Percentiles rank a stretch among this genome's conserved stretches.
Conservation (phyloP, 2,329 filamentous ascomycete genomes). For the Calonectria pseudoturangicola region DNA sequence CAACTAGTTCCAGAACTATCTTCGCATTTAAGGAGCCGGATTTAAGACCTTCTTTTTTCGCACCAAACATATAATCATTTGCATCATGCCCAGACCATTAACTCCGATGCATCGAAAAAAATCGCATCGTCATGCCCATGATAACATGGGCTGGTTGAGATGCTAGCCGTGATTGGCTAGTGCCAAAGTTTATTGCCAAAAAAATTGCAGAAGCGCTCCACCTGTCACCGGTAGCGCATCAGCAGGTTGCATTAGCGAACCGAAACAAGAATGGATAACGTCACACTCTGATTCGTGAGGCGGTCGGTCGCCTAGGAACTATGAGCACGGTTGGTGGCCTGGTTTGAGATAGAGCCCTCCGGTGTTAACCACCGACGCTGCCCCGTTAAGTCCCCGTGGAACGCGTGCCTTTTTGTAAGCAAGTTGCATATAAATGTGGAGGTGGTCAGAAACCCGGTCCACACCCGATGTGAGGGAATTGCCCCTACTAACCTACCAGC, state of each 20-base stretch:
- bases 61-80: background rate
- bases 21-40: conserved; percentile 17
- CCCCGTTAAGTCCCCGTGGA: background rate
- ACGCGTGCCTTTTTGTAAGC: conserved; percentile 24
- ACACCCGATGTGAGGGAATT: background rate
- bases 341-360: background rate
- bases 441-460: background rate
- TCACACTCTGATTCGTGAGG: conserved; percentile 11
- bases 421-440: conserved; percentile 35
- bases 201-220: conserved; percentile 21
- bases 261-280: conserved; percentile 8
- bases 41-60: conserved; percentile 12
- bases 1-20: background rate
- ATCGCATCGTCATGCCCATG: conserved; percentile 16
- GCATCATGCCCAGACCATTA: background rate
- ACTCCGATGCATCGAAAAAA: conserved; percentile 10
- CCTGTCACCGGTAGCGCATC: conserved; percentile 31
- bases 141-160: background rate
- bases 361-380: background rate
- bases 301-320: background rate
- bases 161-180: conserved; percentile 30
- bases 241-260: conserved; percentile 39
- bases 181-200: background rate
- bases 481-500: conserved; percentile 10
- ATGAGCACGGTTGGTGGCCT: background rate